Conservation (phyloP, 2,329 filamentous ascomycete species). For the Drechslera avenae region DNA sequence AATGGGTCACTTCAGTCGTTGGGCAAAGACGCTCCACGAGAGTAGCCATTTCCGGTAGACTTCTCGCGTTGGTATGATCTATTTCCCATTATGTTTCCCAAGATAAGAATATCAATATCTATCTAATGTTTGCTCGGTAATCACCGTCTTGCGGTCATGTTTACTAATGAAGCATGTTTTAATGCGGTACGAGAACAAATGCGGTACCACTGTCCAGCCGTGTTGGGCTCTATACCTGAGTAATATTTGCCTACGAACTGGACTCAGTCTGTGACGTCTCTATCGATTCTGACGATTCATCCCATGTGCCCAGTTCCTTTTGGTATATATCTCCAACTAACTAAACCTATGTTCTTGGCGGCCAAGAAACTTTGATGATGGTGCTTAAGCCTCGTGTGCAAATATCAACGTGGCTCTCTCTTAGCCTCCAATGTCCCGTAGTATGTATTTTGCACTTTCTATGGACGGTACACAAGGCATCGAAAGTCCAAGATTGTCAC, state of each 20-base stretch:
- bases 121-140: too few species aligned
- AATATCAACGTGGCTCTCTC: too few species aligned
- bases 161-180: conserved; percentile 34
- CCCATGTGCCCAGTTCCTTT: conserved; percentile 21
- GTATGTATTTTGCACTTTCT: not conserved
- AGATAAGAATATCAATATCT: too few species aligned
- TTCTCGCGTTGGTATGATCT: too few species aligned
- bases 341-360: not conserved
- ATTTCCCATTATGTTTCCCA: too few species aligned
- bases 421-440: not conserved
- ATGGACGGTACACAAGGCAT: not conserved
- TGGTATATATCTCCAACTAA: not conserved
- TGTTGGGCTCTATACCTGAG: conserved; percentile 35
- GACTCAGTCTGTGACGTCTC: too few species aligned
- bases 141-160: conserved; percentile 18
- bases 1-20: too few species aligned
- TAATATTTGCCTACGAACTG: too few species aligned
- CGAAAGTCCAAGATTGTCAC: not conserved
- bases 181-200: conserved; percentile 31
- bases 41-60: too few species aligned
- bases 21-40: too few species aligned
- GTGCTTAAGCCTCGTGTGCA: too few species aligned
- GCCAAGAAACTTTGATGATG: not conserved
- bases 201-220: conserved; percentile 27
- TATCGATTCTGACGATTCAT: conserved; percentile 37